Conservation (phyloP, 345 rosid genomes). For the Corchorus capsularis region DNA sequence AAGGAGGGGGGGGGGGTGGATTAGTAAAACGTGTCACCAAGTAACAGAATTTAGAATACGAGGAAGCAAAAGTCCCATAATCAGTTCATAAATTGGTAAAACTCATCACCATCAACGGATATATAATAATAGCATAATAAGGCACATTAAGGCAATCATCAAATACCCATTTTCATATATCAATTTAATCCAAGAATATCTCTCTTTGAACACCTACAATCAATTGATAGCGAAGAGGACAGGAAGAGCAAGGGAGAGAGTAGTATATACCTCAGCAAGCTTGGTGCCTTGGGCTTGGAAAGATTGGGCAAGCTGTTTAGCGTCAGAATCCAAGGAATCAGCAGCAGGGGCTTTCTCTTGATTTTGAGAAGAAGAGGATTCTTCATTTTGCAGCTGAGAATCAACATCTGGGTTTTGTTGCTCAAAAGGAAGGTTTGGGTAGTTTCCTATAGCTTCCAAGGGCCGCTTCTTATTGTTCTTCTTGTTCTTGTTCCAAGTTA, state of each 20-base stretch:
- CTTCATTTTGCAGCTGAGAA: slow-evolving; percentile 5
- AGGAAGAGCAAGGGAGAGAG: not conserved
- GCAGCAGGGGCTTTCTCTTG: slow-evolving; percentile 12
- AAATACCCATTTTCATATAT: not conserved
- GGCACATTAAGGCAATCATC: not conserved
- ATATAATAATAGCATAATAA: not conserved
- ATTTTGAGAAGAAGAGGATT: not conserved
- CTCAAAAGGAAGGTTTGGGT: slow-evolving; percentile 68
- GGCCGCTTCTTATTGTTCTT: slow-evolving; percentile 60
- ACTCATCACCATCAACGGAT: not conserved
- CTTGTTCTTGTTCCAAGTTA: slow-evolving; percentile 59
- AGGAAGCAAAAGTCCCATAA: not conserved
- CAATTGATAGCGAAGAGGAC: not conserved
- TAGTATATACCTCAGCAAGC: slow-evolving; percentile 65
- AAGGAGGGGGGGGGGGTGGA: no score
- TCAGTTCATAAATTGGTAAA: not conserved
- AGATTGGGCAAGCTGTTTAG: slow-evolving; percentile 47
- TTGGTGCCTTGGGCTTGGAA: slow-evolving; percentile 71
- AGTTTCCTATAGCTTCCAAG: slow-evolving; percentile 38
- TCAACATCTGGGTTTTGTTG: slow-evolving; percentile 26
- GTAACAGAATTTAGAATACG: not conserved
- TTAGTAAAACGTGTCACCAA: not conserved
- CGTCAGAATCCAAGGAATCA: slow-evolving; percentile 26
- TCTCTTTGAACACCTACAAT: not conserved
- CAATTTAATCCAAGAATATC: not conserved